Conservation (phyloP, 164 flowering plant genomes). For the Sextonia rubra region DNA sequence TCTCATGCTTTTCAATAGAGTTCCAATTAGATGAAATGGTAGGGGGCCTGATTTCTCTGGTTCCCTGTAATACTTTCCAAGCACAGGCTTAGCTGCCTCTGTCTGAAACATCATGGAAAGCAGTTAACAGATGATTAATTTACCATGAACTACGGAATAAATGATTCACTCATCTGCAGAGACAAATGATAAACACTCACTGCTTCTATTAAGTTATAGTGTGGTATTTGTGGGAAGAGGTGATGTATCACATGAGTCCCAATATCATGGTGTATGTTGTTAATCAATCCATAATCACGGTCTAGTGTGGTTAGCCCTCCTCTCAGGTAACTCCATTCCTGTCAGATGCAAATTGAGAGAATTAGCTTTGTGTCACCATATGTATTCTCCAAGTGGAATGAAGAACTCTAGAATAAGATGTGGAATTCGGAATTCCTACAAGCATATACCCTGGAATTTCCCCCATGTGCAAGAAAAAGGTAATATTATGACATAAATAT, state of each 20-base stretch:
- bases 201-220: conserved; percentile 52
- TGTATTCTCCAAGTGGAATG: neutral
- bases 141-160: too few species aligned
- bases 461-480: too few species aligned
- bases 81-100: conserved; percentile 52
- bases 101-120: conserved; percentile 28
- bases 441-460: too few species aligned
- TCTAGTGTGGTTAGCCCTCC: conserved; percentile 92
- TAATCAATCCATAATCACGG: conserved; percentile 78
- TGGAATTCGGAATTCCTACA: too few species aligned
- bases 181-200: conserved; percentile 21
- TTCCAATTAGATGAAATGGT: conserved; percentile 45
- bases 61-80: conserved; percentile 56
- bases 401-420: neutral
- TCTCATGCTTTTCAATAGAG: conserved; percentile 37
- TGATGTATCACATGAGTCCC: conserved; percentile 89
- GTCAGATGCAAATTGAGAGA: neutral
- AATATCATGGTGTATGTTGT: conserved; percentile 86
- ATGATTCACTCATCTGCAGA: too few species aligned
- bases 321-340: conserved; percentile 93
- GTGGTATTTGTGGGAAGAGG: conserved; percentile 64
- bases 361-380: neutral
- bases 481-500: too few species aligned
- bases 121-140: neutral
- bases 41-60: conserved; percentile 53